Evolutionary conservation across 2,329 filamentous ascomycete genomes (phyloP).

Genomic region (Penicillium sp.): DNA sequence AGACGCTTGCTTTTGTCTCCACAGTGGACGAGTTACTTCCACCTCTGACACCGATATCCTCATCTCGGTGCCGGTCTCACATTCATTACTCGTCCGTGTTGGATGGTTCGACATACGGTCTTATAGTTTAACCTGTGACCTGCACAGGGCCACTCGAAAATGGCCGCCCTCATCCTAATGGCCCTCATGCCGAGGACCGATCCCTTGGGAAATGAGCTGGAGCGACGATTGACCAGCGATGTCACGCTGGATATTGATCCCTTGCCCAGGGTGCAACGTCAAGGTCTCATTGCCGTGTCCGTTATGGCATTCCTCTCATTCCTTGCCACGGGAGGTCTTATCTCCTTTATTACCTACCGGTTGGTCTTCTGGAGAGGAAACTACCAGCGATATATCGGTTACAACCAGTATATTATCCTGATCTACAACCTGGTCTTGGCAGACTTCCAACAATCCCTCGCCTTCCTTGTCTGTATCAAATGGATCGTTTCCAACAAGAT

Average conservation of each 20-base stretch:
- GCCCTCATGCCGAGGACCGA: constrained; percentile 15
- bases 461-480: constrained; percentile 47
- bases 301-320: constrained; percentile 47
- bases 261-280: constrained; percentile 31
- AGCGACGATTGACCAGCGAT: constrained; percentile 19
- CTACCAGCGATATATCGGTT: constrained; percentile 48
- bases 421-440: constrained; percentile 52
- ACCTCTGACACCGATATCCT: not conserved
- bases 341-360: constrained; percentile 49
- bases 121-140: not conserved
- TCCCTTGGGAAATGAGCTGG: constrained; percentile 13
- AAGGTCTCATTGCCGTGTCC: constrained; percentile 45
- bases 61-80: not conserved
- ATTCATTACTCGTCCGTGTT: not conserved
- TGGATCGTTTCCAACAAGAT: constrained; percentile 46
- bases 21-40: not conserved
- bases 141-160: not conserved
- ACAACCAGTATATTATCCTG: constrained; percentile 52
- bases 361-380: constrained; percentile 48
- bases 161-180: constrained; percentile 13
- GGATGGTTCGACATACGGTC: not conserved
- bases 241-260: constrained; percentile 29
- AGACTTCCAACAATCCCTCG: constrained; percentile 50
- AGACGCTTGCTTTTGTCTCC: not conserved
- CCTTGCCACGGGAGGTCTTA: constrained; percentile 41